Percentiles rank a stretch among this genome's conserved stretches.
Evolutionary conservation across 2,329 filamentous ascomycete genomes (phyloP).

Genomic region (Chaetomium strumarium): DNA sequence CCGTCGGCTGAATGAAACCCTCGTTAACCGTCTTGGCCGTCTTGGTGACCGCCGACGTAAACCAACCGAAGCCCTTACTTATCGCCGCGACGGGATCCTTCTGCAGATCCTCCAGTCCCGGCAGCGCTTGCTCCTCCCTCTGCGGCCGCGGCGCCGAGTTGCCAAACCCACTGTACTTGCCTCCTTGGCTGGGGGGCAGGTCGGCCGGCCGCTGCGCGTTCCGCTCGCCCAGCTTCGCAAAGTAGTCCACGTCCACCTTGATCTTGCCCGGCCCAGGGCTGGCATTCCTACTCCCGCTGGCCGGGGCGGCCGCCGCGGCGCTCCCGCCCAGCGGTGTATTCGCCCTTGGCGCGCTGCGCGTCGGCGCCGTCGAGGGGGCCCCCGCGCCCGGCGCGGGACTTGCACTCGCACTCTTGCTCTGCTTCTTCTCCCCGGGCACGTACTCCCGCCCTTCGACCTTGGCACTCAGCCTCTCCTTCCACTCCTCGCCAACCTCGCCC

Average conservation of each 20-base stretch:
- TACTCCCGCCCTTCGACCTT: constrained; percentile 88
- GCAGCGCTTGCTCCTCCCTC: constrained; percentile 40
- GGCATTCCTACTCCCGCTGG: constrained; percentile 23
- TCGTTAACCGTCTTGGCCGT: constrained; percentile 89
- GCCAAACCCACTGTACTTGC: constrained; percentile 88
- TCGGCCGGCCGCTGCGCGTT: constrained; percentile 71
- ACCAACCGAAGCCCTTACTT: constrained; percentile 92
- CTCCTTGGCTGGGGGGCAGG: constrained; percentile 81
- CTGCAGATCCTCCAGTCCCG: constrained; percentile 80
- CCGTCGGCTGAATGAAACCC: constrained; percentile 85
- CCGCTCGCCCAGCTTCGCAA: constrained; percentile 74
- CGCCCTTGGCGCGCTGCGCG: constrained; percentile 34
- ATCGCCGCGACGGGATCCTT: constrained; percentile 84
- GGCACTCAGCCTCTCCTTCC: constrained; percentile 81
- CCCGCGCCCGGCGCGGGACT: constrained; percentile 24
- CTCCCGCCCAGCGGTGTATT: constrained; percentile 33
- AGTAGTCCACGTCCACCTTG: constrained; percentile 80
- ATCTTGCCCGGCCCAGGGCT: constrained; percentile 40
- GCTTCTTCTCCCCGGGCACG: constrained; percentile 62
- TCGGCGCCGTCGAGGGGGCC: constrained; percentile 31
- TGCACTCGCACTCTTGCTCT: constrained; percentile 17
- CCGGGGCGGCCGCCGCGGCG: constrained; percentile 12
- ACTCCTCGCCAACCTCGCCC: constrained; percentile 86
- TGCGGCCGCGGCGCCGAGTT: constrained; percentile 58
- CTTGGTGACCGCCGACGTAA: constrained; percentile 80